These are phyloP conservation scores for Fraxinus nigra DNA, from an alignment of 305 asterid species.

Conservation along the genomic window DNA sequence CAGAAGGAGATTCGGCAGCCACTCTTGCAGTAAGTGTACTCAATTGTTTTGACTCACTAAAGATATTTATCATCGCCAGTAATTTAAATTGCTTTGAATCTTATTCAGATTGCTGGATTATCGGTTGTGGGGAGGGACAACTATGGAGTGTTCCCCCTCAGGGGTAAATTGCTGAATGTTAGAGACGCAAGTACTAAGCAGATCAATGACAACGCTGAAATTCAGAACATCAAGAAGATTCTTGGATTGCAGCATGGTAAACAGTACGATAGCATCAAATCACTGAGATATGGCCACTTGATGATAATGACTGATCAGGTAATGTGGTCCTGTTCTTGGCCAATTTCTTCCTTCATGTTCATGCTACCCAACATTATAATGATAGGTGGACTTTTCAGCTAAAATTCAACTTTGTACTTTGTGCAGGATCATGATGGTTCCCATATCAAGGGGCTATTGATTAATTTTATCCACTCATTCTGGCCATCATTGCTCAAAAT, in stretches of 20 bases:
- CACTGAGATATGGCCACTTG: constrained; percentile 88
- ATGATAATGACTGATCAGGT: constrained; percentile 99
- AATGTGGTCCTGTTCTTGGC: constrained; percentile 5
- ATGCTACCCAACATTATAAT: not conserved
- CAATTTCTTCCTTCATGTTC: constrained; percentile 2
- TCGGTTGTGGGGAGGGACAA: constrained; percentile 75
- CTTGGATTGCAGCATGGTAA: constrained; percentile 91
- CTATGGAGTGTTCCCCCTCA: constrained; percentile 88
- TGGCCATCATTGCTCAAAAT: constrained; percentile 92
- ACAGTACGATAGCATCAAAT: constrained; percentile 66
- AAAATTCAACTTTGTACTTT: not conserved
- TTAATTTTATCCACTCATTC: constrained; percentile 85
- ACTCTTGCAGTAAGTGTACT: constrained; percentile 84
- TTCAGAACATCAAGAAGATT: constrained; percentile 77
- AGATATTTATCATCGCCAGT: not conserved
- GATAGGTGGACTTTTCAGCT: constrained; percentile 11
- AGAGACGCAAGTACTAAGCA: constrained; percentile 89
- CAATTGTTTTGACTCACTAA: not conserved
- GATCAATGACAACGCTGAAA: constrained; percentile 77
- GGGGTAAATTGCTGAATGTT: constrained; percentile 95
- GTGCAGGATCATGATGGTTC: constrained; percentile 98
- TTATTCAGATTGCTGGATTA: constrained; percentile 80
- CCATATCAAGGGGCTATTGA: constrained; percentile 88
- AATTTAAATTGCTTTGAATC: constrained; percentile 8
- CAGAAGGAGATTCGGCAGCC: constrained; percentile 99